Base-by-base conservation (phyloP, 345 rosid genomes). In the Camelina neglecta region DNA sequence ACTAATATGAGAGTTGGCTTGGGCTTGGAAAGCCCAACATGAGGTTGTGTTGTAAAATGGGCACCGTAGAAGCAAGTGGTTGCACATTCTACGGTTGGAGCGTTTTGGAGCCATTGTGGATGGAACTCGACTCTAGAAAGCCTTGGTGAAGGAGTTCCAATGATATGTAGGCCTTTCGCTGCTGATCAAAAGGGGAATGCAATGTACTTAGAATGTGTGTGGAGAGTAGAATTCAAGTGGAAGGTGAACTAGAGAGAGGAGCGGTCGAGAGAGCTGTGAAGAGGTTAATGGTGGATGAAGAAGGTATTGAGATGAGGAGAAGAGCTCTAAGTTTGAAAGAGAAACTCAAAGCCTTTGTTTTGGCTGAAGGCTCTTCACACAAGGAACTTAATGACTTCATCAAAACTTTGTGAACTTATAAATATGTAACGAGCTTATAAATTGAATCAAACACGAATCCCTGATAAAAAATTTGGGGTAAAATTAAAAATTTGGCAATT, bases 131-230 rank as follows among this genome's bases (percentile, higher is more conserved):
- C 60, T 4, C 7, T 67, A 35, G 60, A 67, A 11, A 35, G 83
- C 7, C 54, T 86, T 6, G 48, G 82, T 2, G 82, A 76, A 81
- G 85, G 84, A 29, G 79, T 80, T 16, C 84, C 87, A 0, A 71
- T 84, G 86, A 79, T 80, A 29, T 85, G 87, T 66, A 69, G 45
- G n/a, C 86, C 86, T 8, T 74, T 56, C 21, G 80, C 81, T 1
- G 81, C 80, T 4, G 88, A 85, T 48, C 86, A 85, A 36, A 73
- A 24, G 21, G 78, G 81, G 63, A 83, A 74, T 36, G 74, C 84
- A 0, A 80, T 83, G 81, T 80, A 74, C 24, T 6, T 87, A 16
- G 80, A 71, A 60, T 71, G 79, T 11, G 85, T 80, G 12, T 85
- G 90, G 87, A 18, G 18, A 18, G 18, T 18, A 18, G 18, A 18